Evolutionary conservation across 139 green algal species (phyloP), one percentile per base, ranked within the genome.

Genomic region (Micractinium sp.): DNA sequence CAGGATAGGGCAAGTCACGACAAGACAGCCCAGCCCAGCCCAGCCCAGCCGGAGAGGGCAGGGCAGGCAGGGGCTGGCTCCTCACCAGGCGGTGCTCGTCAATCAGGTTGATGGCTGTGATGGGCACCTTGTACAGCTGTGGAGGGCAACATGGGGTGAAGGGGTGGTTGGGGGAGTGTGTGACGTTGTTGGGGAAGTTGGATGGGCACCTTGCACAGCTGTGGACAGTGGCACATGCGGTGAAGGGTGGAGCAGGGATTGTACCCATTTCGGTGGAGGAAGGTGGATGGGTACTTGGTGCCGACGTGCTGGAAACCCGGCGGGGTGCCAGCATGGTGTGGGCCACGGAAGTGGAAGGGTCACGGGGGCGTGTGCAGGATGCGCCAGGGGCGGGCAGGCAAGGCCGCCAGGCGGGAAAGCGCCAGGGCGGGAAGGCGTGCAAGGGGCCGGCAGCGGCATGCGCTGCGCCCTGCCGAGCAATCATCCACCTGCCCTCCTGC

Each of bases 61-160:
- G 20, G 63, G 20, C 63, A 23, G 63, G 63, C 12, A 2, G 20
- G 63, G 22, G 63, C 63, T 29, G 63, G n/a, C 33, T 33, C 25
- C 74, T 38, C 33, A 80, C 81, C 47, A 86, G 81, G 33, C 81
- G 60, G 81, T 56, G n/a, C 15, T 86, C 33, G 60, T 41, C 61
- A 7, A 86, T 74, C 33, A 86, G 56, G 60, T 86, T 86, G 31
- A 76, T 47, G 18, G 33, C 81, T 9, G 56, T 36, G 5, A 86
- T 20, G 9, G 81, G 81, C 81, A 86, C 81, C 13, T 47, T 41
- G 33, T 76, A 86, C n/a, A 86, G 60, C 81, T 86, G 56, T 56
- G 33, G 16, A 19, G 29, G 14, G 15, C 0, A 31, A 9, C 41
- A 29, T 33, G 33, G 71, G 29, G 71, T 14, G 29, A 36, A 27